Evolutionary conservation across 2,329 filamentous ascomycete species (phyloP).

Genomic region (Orbilia oligospora): DNA sequence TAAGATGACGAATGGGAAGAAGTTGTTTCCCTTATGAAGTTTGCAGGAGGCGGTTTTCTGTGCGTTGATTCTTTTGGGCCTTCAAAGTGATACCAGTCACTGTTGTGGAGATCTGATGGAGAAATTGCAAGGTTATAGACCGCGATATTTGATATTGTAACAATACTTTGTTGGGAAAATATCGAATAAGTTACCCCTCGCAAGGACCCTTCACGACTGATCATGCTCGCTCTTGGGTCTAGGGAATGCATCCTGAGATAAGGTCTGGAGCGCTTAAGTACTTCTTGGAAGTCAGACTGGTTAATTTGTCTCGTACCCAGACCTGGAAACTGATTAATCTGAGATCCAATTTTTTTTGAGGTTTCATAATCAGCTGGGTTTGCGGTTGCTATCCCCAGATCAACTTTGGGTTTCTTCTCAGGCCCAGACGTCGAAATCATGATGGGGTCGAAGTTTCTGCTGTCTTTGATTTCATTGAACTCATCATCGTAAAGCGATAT

Average conservation of each 20-base stretch:
- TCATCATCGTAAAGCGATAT: background rate
- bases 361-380: background rate
- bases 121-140: constrained; percentile 11
- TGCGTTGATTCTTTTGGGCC: background rate
- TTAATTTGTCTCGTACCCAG: too few species aligned
- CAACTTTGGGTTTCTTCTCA: too few species aligned
- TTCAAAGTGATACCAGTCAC: background rate
- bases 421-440: too few species aligned
- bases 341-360: background rate
- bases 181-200: constrained; percentile 1
- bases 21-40: background rate
- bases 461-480: background rate
- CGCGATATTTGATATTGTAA: constrained; percentile 7
- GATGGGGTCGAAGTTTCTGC: background rate
- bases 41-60: background rate
- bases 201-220: background rate
- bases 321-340: background rate
- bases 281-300: background rate
- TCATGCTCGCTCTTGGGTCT: background rate
- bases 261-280: background rate
- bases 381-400: background rate
- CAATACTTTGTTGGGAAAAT: background rate
- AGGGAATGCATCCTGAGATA: background rate
- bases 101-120: background rate
- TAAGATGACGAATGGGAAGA: too few species aligned